Base-by-base conservation (phyloP, 331 rosid genomes). In the Spiraea crenata region DNA sequence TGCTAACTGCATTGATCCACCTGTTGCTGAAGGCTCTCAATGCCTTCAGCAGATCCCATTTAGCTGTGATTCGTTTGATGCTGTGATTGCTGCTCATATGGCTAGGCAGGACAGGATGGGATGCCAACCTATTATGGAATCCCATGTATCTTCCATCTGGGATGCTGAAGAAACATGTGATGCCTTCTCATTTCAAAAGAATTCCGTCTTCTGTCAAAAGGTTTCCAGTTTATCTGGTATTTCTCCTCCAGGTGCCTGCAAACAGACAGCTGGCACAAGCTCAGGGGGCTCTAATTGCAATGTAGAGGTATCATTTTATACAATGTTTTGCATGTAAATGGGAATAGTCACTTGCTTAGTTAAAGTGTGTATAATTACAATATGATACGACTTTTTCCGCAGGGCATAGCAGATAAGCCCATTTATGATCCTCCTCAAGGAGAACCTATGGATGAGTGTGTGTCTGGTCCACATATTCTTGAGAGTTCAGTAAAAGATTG, bases 141-240 rank as follows among this genome's bases (percentile, higher is more conserved):
- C 88, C 45, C 85, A 89, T 57, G 73, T 75, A 82, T 87, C 95
- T 70, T 95, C 97, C 74, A 91, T 95, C 63, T 95, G 90, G 96
- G 97, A 95, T 80, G 99, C 95, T 67, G 99, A 95, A 85, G 99
- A 85, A 79, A 95, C 99, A 15, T 78, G 97, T 60, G 97, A 95
- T 75, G 99, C 93, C 69, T 95, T 95, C 83, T 85, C 83, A 31
- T 95, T 91, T 77, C 89, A 69, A 56, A 95, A 75, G 73, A 86
- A 80, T 74, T 77, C 50, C 4, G 67, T 82, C 76, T 69, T 59
- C 59, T 54, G 10, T 67, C 79, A 75, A 59, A 82, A 54, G 47
- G 71, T 75, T 69, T 77, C 85, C 48, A 50, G 76, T 80, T 70
- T 78, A 57, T 84, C 88, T 72, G 77, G 82, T 65, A 37, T 76